Base-by-base conservation (phyloP, 768 basidiomycete species). In the Leucosporidium creatinivorum region DNA sequence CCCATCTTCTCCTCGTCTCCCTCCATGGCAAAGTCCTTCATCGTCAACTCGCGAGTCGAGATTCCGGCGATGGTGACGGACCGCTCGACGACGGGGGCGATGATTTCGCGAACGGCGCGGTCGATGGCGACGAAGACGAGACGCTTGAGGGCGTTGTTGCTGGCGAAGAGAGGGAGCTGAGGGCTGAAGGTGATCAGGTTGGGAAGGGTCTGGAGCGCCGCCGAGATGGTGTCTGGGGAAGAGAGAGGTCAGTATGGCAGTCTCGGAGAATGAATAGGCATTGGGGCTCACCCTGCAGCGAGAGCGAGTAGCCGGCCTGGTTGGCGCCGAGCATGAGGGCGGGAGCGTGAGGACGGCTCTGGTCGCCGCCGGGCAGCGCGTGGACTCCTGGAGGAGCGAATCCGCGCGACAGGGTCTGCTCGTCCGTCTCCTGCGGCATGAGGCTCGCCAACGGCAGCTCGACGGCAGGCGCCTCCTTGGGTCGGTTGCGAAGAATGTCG, bases 51-150 rank as follows among this genome's bases (percentile, higher is more conserved):
- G 49, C 93, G 84, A 23, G 94, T 94, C 19, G 96, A 98, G 72
- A 98, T 98, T 30, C 93, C 92, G 17, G 94, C 94, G 72, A 99
- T 98, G 1, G 96, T 98, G 28, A 97, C 96, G 26, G 93, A 97
- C 61, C 96, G 85, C 75, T 99, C 96, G 28, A 99, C 93, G 61
- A 99, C 94, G 8, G 96, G 96, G 23, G 93, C 82, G 73, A 99
- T 93, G 67, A 98, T 97, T 87, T 99, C 96, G 69, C 96, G 87
- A 63, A 98, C 89, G 17, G 96, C 89, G 33, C 91, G 86, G 76
- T 97, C 93, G 64, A 99, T 87, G 21, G 93, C 93, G 75, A 90
- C 79, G 74, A 89, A 88, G 17, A 96, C 87, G 23, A 93, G 89
- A 50, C 91, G 86, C 81, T 93, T 93, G 81, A 97, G 93, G 1